Evolutionary conservation across 495 filamentous ascomycete genomes (phyloP), one percentile per base, ranked within the genome.

Genomic region (Trichoderma virens): DNA sequence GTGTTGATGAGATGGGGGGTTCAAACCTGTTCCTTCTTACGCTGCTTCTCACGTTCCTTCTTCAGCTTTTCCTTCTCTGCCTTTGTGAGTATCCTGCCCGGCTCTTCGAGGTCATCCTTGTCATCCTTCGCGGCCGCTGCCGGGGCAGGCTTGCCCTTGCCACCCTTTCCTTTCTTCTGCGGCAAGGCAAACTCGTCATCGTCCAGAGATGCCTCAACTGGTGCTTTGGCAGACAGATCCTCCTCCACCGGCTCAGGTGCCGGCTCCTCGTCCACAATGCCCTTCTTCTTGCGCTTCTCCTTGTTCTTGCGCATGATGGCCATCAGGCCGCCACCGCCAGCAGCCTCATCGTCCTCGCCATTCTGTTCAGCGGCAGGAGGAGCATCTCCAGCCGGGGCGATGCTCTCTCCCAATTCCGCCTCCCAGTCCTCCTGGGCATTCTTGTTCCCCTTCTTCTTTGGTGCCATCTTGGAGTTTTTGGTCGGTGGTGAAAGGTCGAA

Each of bases 1-100:
- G 30, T 5, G 18, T 54, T 3, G 62, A 60, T 34, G 59, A 2
- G 59, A 11, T 31, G 32, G 16, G 41, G 6, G 27, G 66, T 56
- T 14, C 82, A 65, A 73, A 90, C 88, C 81, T 93, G 87, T 76
- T 93, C 91, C 87, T 88, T 96, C 80, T 93, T 97, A 65, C 90
- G 83, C 78, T 91, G 88, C 86, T 96, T 97, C 80, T 97, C 93
- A 65, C 89, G 83, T 78, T 97, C 93, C 77, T 93, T 96, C 82
- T 91, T 96, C 72, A 93, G 82, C 79, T 88, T 92, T 76, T 97
- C 92, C 80, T 97, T 97, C 79, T 97, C 91, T 68, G 93, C 93
- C 82, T 97, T 97, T 18, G 88, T 92, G 78, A 96, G 86, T 66
- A 96, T 79, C 62, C 84, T 83, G 62, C 88, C 88, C 34, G 74